A percentile compares a stretch with the other conserved stretches of the same genome.
Conservation (phyloP, 2,329 filamentous ascomycete genomes). For the Exserohilum rostratum region DNA sequence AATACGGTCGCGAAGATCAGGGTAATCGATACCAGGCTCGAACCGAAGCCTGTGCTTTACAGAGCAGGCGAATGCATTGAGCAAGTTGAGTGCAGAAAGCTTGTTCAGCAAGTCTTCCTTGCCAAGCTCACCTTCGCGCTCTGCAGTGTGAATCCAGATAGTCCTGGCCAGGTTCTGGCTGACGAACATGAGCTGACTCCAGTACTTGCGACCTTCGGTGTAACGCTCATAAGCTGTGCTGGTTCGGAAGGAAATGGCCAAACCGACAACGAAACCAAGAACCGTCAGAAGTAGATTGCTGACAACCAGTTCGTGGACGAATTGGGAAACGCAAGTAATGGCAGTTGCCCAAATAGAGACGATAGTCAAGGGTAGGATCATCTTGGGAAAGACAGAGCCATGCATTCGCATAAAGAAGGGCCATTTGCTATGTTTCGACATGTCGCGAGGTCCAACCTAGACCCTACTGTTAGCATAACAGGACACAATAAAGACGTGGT, state of each 20-base stretch:
- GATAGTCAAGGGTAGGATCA: constrained; percentile 71
- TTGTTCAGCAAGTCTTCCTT: constrained; percentile 75
- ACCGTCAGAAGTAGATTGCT: constrained; percentile 74
- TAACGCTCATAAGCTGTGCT: constrained; percentile 77
- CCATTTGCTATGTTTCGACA: constrained; percentile 76
- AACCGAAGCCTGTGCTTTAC: constrained; percentile 85
- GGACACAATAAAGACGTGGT: background rate
- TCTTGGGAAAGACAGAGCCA: constrained; percentile 74
- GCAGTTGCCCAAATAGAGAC: constrained; percentile 69
- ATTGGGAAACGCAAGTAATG: constrained; percentile 60
- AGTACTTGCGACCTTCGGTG: constrained; percentile 68
- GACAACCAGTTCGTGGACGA: constrained; percentile 60
- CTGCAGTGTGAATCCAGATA: constrained; percentile 79
- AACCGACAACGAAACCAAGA: constrained; percentile 79
- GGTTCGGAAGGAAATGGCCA: constrained; percentile 77
- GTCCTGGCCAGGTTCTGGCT: constrained; percentile 68
- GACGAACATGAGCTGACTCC: constrained; percentile 61
- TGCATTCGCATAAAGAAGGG: constrained; percentile 77
- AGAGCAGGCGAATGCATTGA: constrained; percentile 76
- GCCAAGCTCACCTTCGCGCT: constrained; percentile 62
- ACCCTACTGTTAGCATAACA: constrained; percentile 11
- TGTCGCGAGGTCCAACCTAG: constrained; percentile 67
- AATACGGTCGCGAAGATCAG: constrained; percentile 73
- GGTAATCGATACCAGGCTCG: constrained; percentile 79
- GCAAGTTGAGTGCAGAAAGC: constrained; percentile 74